phyloP scores from a whole-genome alignment of 495 filamentous ascomycete species.

The Tirmania nivea region DNA sequence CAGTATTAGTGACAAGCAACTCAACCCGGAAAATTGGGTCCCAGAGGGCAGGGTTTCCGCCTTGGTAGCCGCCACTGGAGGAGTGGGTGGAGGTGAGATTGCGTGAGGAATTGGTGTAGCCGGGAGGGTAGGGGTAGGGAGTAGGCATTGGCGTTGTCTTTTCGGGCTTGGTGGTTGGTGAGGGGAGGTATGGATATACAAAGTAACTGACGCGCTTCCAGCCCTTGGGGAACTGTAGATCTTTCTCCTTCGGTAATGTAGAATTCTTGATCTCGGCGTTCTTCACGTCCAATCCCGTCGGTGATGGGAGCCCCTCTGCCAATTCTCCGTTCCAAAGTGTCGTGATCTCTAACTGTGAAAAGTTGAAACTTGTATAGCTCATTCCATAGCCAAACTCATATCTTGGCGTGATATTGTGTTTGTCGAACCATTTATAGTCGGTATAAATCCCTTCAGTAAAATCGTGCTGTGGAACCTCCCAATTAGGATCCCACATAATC shows the following conservation, averaged over 20 bases:
- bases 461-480: constrained; percentile 56
- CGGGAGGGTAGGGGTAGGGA: constrained; percentile 43
- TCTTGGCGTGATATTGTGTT: constrained; percentile 44
- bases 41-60: constrained; percentile 65
- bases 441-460: constrained; percentile 79
- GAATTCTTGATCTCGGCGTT: constrained; percentile 1
- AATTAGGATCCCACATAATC: constrained; percentile 56
- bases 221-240: constrained; percentile 31
- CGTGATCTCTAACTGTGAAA: constrained; percentile 47
- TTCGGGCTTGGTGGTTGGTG: constrained; percentile 34
- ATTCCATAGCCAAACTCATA: constrained; percentile 88
- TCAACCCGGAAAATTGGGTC: constrained; percentile 60
- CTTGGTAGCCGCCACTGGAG: constrained; percentile 41
- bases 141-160: constrained; percentile 29
- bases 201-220: constrained; percentile 32
- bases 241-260: constrained; percentile 41
- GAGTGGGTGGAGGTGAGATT: constrained; percentile 33
- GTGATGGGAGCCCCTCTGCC: constrained; percentile 25
- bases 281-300: constrained; percentile 24
- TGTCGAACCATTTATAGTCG: constrained; percentile 84
- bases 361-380: constrained; percentile 69
- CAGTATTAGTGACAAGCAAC: constrained; percentile 66
- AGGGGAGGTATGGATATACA: constrained; percentile 73
- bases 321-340: constrained; percentile 22
- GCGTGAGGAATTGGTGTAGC: constrained; percentile 23